phyloP scores from a whole-genome alignment of 176 grass and related monocot species.

The Canna indica region DNA sequence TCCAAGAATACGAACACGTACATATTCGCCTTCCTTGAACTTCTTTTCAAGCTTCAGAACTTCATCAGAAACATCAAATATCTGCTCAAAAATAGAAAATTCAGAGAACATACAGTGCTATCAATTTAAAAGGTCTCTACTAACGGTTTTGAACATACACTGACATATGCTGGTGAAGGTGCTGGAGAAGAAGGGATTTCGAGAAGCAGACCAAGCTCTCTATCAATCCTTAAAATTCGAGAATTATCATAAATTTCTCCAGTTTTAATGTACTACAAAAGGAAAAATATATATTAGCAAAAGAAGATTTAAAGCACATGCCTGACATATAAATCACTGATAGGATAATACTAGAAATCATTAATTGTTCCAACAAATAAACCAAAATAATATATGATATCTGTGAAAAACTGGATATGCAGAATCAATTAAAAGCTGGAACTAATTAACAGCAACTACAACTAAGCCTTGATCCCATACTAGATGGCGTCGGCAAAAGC shows the following conservation, averaged over 20 bases:
- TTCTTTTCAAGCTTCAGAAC: slow-evolving; percentile 75
- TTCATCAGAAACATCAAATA: slow-evolving; percentile 72
- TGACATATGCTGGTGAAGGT: slow-evolving; percentile 73
- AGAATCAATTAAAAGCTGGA: background rate
- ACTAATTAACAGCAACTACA: background rate
- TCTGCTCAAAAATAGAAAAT: slow-evolving; percentile 26
- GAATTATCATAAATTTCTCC: slow-evolving; percentile 87
- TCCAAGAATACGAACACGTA: slow-evolving; percentile 74
- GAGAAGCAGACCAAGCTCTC: slow-evolving; percentile 72
- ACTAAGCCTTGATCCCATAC: too few relatives aligned
- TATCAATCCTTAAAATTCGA: slow-evolving; percentile 69
- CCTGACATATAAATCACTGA: background rate
- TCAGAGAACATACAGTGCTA: background rate
- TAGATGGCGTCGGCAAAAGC: too few relatives aligned
- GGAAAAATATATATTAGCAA: background rate
- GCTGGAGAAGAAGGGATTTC: slow-evolving; percentile 69
- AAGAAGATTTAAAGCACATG: background rate
- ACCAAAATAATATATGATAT: background rate
- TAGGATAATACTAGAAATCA: background rate
- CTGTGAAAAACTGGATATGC: background rate
- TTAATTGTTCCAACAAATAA: background rate
- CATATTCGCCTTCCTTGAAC: slow-evolving; percentile 59
- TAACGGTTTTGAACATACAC: slow-evolving; percentile 37
- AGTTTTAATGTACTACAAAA: slow-evolving; percentile 57
- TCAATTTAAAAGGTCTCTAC: background rate